Percentiles rank a stretch among this genome's conserved stretches.
These are phyloP conservation scores for Colletotrichum agaves DNA, from an alignment of 2,329 filamentous ascomycete species.

Conservation along the genomic window DNA sequence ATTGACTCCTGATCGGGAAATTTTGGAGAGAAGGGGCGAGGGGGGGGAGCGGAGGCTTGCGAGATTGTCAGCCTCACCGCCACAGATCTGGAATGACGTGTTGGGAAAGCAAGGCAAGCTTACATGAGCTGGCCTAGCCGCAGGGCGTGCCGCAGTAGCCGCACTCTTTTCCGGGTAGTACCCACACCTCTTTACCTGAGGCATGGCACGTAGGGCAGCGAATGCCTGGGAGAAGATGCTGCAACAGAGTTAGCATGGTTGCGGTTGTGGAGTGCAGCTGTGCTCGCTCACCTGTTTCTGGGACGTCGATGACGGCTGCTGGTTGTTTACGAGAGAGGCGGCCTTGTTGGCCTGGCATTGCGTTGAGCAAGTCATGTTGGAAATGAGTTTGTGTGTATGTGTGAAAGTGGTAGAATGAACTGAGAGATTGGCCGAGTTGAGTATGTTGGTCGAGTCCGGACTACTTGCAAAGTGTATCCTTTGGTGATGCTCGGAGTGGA, in stretches of 20 bases:
- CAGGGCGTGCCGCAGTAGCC: slow-evolving; percentile 61
- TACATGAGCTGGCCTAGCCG: slow-evolving; percentile 41
- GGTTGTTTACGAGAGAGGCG: slow-evolving; percentile 21
- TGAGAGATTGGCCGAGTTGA: neutral
- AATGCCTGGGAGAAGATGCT: slow-evolving; percentile 59
- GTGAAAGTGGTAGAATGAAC: neutral
- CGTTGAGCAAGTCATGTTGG: slow-evolving; percentile 33
- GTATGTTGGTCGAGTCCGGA: neutral
- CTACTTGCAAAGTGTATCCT: neutral
- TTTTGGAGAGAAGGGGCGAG: neutral
- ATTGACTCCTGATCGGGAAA: slow-evolving; percentile 21
- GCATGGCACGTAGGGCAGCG: slow-evolving; percentile 62
- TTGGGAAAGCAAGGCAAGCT: slow-evolving; percentile 5
- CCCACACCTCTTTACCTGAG: slow-evolving; percentile 64
- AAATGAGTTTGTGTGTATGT: neutral
- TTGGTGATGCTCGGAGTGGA: neutral
- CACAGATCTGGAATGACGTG: slow-evolving; percentile 15
- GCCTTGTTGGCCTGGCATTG: slow-evolving; percentile 29
- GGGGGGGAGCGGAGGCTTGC: neutral
- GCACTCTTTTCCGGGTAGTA: slow-evolving; percentile 63
- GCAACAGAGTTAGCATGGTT: slow-evolving; percentile 8
- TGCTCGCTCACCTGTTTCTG: slow-evolving; percentile 28
- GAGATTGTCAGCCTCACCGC: slow-evolving; percentile 26
- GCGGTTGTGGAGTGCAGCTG: slow-evolving; percentile 1
- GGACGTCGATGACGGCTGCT: slow-evolving; percentile 27